Evolutionary conservation across 2,329 filamentous ascomycete species (phyloP).

Genomic region (Dactylonectria macrodidyma): DNA sequence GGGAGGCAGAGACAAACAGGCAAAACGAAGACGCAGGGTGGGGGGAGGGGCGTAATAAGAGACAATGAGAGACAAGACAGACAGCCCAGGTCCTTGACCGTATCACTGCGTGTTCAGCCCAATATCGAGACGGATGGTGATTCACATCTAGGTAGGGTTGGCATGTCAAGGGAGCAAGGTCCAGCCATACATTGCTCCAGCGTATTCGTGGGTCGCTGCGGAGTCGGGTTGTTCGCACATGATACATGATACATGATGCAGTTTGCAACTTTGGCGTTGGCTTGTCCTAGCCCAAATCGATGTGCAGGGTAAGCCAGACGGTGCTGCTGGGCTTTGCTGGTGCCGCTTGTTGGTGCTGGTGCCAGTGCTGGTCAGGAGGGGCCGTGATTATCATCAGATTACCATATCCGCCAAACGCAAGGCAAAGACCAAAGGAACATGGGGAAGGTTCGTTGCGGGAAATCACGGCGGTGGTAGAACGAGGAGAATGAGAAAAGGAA

Average conservation of each 20-base stretch:
- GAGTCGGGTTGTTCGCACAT: not conserved
- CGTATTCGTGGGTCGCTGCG: not conserved
- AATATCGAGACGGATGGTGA: not conserved
- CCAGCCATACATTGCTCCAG: not conserved
- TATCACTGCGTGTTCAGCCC: not conserved
- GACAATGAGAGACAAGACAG: not conserved
- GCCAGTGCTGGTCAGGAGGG: not conserved
- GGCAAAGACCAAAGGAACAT: not conserved
- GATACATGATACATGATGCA: not conserved
- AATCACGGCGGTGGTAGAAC: constrained; percentile 3
- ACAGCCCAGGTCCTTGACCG: not conserved
- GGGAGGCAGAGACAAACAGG: not conserved
- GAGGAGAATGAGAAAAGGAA: not conserved
- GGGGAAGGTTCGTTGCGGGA: not conserved
- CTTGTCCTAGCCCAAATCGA: not conserved
- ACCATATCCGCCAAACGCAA: constrained; percentile 12
- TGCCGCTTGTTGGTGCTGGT: too few species aligned
- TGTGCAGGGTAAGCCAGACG: constrained; percentile 15
- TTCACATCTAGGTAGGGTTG: not conserved
- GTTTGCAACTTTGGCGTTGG: not conserved
- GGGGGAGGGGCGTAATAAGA: not conserved
- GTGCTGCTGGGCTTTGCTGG: not conserved
- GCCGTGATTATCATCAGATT: constrained; percentile 12
- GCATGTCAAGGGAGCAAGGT: not conserved
- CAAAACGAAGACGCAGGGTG: not conserved